Evolutionary conservation across 495 filamentous ascomycete species (phyloP).

Genomic region (Chaetomium cochliodes): DNA sequence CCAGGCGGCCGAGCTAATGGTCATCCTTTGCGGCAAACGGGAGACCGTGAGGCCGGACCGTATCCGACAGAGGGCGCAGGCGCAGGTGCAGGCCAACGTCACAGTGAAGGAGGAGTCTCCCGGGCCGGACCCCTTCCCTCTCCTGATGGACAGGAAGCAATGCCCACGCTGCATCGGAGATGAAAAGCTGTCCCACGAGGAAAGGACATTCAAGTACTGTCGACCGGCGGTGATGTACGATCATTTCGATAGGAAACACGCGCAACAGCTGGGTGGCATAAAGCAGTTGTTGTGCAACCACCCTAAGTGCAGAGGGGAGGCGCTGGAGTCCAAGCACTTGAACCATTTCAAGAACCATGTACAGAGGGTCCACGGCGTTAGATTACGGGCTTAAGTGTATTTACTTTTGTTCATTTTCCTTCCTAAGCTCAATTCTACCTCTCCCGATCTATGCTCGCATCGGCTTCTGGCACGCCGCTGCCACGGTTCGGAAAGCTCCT

Average conservation of each 20-base stretch:
- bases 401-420: no score
- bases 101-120: constrained; percentile 14
- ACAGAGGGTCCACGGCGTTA: not conserved
- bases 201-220: constrained; percentile 17
- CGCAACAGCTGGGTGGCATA: constrained; percentile 6
- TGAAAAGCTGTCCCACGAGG: constrained; percentile 11
- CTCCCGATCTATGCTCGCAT: constrained; percentile 21
- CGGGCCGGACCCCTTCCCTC: constrained; percentile 13
- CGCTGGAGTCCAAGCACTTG: not conserved
- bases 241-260: constrained; percentile 17
- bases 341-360: not conserved
- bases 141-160: constrained; percentile 15
- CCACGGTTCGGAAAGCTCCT: constrained; percentile 17
- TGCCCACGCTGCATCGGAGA: constrained; percentile 14
- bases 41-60: no score
- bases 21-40: no score
- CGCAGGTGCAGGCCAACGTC: not conserved
- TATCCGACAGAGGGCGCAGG: no score
- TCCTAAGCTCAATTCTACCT: no score
- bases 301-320: not conserved
- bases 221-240: constrained; percentile 18
- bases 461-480: constrained; percentile 13
- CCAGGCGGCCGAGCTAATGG: no score
- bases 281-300: constrained; percentile 14
- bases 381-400: no score